A percentile compares a stretch with the other conserved stretches of the same genome.
These are phyloP conservation scores for Hypoxylon sp. DNA, from an alignment of 2,329 filamentous ascomycete genomes.

Conservation along the genomic window DNA sequence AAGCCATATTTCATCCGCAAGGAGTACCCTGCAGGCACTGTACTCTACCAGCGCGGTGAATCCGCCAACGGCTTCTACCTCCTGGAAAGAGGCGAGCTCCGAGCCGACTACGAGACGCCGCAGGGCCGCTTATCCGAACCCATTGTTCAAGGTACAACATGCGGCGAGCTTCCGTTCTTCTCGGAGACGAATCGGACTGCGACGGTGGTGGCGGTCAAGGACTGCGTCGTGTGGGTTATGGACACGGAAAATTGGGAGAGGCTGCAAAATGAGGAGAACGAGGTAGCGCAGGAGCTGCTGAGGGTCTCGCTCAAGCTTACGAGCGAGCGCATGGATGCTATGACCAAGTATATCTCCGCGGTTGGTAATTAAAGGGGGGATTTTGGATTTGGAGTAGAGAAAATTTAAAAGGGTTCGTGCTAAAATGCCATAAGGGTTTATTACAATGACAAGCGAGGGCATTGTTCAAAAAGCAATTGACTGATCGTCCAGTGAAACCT, in stretches of 20 bases:
- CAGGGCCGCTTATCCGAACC: conserved; percentile 92
- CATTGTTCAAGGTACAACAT: conserved; percentile 94
- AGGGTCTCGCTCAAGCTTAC: conserved; percentile 93
- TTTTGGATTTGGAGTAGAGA: conserved; percentile 6
- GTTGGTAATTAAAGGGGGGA: conserved; percentile 54
- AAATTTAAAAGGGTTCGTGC: not conserved
- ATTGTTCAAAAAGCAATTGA: too few relatives aligned
- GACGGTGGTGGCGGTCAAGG: conserved; percentile 85
- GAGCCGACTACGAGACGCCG: conserved; percentile 90
- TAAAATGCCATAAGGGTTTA: not conserved
- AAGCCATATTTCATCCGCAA: conserved; percentile 80
- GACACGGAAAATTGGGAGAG: conserved; percentile 78
- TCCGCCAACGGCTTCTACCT: conserved; percentile 88
- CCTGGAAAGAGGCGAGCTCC: conserved; percentile 87
- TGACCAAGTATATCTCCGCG: conserved; percentile 67
- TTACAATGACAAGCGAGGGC: not conserved
- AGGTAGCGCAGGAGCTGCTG: conserved; percentile 86
- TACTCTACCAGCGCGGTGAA: conserved; percentile 85
- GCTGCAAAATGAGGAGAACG: conserved; percentile 79
- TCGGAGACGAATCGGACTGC: conserved; percentile 89
- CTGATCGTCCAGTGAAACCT: not conserved
- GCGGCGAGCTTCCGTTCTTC: conserved; percentile 97
- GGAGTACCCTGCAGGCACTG: conserved; percentile 76
- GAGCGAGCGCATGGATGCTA: conserved; percentile 87
- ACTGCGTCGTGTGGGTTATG: conserved; percentile 87